phyloP scores from a whole-genome alignment of 2,329 filamentous ascomycete species.

The Alternaria postmessia region DNA sequence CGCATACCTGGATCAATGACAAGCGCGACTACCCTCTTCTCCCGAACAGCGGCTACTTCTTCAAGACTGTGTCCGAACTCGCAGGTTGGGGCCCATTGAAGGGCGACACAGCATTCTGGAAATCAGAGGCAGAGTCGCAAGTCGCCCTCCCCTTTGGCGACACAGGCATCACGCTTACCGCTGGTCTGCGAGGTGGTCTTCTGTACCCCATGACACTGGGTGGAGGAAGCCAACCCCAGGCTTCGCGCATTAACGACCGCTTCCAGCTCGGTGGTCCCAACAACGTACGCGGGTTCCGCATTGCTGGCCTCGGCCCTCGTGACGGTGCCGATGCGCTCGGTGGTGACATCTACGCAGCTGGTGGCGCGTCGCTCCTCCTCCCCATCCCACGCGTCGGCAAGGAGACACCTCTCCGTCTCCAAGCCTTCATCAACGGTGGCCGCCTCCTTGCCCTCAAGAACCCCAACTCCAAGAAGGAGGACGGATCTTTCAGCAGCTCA shows the following conservation, averaged over 20 bases:
- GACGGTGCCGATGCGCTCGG: conserved; percentile 87
- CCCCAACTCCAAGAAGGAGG: conserved; percentile 53
- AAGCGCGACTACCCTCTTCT: conserved; percentile 84
- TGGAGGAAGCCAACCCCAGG: conserved; percentile 61
- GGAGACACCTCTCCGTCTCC: conserved; percentile 84
- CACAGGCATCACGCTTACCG: conserved; percentile 83
- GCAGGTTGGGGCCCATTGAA: conserved; percentile 83
- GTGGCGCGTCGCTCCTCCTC: conserved; percentile 83
- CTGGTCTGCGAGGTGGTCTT: conserved; percentile 80
- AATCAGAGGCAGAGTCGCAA: conserved; percentile 85
- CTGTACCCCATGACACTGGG: conserved; percentile 81
- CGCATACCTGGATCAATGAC: conserved; percentile 82
- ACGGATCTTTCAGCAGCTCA: conserved; percentile 54
- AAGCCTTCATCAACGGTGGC: conserved; percentile 91
- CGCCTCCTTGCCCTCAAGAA: conserved; percentile 78
- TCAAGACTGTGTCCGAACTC: conserved; percentile 81
- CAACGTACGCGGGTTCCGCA: conserved; percentile 91
- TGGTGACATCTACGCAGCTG: conserved; percentile 90
- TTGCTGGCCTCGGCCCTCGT: conserved; percentile 86
- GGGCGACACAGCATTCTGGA: conserved; percentile 93
- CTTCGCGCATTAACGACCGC: conserved; percentile 88
- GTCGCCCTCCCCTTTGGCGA: conserved; percentile 76
- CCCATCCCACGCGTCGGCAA: conserved; percentile 83
- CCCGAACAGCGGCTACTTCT: conserved; percentile 80
- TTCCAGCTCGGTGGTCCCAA: conserved; percentile 95